Evolutionary conservation across 23 red algal species (phyloP).

Genomic region (Gracilaria vermiculophylla): DNA sequence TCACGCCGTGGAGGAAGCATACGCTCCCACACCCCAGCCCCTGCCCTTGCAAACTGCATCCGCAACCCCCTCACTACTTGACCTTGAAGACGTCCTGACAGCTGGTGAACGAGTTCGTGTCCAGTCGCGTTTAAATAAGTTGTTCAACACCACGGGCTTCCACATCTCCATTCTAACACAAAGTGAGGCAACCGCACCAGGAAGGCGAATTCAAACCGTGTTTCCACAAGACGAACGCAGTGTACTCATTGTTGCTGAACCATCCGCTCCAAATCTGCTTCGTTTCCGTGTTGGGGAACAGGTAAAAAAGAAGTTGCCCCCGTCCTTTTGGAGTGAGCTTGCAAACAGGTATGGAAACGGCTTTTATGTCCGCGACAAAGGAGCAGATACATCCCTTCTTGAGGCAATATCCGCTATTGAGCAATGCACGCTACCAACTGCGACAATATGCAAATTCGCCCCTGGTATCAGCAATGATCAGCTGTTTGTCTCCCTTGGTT

Average conservation of each 20-base stretch:
- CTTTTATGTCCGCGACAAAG: constrained; percentile 83
- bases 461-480: constrained; percentile 87
- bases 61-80: constrained; percentile 10
- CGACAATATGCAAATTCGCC: constrained; percentile 61
- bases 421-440: constrained; percentile 21
- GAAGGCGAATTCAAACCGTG: constrained; percentile 40
- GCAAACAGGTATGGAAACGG: constrained; percentile 80
- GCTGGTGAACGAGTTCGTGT: background rate
- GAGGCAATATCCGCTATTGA: constrained; percentile 66
- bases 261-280: constrained; percentile 59
- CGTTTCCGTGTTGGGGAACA: constrained; percentile 70
- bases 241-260: constrained; percentile 18
- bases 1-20: background rate
- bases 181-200: constrained; percentile 35
- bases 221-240: constrained; percentile 53
- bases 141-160: constrained; percentile 25
- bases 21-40: background rate
- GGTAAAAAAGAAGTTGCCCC: constrained; percentile 51
- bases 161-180: constrained; percentile 71
- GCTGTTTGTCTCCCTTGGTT: constrained; percentile 59
- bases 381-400: constrained; percentile 65
- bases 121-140: background rate
- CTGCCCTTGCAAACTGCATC: background rate
- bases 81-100: background rate
- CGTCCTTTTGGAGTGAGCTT: constrained; percentile 77